Base-by-base conservation (phyloP, 148 eudicot genomes). In the Rhododendron vialii region DNA sequence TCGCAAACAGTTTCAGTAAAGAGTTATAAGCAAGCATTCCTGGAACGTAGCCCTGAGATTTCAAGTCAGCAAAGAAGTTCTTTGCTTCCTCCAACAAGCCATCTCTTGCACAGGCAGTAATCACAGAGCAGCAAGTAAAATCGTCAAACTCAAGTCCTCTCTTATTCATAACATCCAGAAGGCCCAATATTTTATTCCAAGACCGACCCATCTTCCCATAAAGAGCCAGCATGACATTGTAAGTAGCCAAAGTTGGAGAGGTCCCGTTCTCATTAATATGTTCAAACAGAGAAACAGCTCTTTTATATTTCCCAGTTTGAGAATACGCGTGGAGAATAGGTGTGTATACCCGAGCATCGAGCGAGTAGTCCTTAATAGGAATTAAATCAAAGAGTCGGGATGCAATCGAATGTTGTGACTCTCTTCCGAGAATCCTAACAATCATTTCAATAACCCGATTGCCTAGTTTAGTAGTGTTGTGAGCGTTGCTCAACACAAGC, bases 121-220 rank as follows among this genome's bases (percentile, higher is more conserved):
- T 92, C 43, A 96, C 98, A 13, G 99, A 94, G 86, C 99, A 93
- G 84, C 95, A 94, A 74, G 99, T 96, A 76, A 96, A 96, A 86
- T 96, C 98, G 82, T 96, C 99, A 84, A 93, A 94, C 63, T 90
- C 87, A 35, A 94, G 91, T 75, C 94, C 94, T 84, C 89, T 78
- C 81, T 90, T 83, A 57, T 87, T 90, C 93, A 96, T 95, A 86
- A 95, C 96, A 84, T 93, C 94, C 84, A 96, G 86, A 88, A 96
- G 91, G 17, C 53, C 82, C 78, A 95, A 80, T 33, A 96, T 90
- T 47, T 91, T 91, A 75, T 89, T 88, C 98, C 97, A 94, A 63
- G 98, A 95, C 80, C 96, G 88, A 85, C 99, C 99, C 97, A 90
- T 94, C 88, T 95, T 96, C 78, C 98, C 98, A 88, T 93, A 93